Evolutionary conservation across 2,329 filamentous ascomycete species (phyloP).

Genomic region (Ceratocystis huliohia): DNA sequence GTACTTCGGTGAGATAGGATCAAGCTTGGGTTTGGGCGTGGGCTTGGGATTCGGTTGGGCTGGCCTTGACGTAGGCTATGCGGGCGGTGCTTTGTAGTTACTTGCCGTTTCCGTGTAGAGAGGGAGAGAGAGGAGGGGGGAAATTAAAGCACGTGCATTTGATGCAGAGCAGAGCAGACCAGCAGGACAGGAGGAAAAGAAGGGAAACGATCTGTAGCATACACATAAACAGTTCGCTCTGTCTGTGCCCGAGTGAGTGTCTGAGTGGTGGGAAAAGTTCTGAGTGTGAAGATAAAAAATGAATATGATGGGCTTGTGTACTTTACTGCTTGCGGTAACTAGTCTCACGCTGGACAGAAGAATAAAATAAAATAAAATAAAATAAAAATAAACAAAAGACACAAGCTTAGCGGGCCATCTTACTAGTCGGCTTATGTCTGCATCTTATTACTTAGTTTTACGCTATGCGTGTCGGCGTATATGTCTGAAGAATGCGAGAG

Average conservation of each 20-base stretch:
- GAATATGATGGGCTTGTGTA: background rate
- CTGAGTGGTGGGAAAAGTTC: background rate
- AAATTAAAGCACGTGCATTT: background rate
- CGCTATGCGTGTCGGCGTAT: too few species aligned
- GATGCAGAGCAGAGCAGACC: background rate
- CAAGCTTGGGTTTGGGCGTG: background rate
- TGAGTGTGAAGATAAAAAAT: background rate
- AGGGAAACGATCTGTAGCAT: background rate
- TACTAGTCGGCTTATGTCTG: too few species aligned
- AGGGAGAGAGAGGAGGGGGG: background rate
- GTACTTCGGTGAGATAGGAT: background rate
- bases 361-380: background rate
- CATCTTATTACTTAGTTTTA: too few species aligned
- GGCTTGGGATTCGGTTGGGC: background rate
- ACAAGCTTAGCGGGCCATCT: background rate
- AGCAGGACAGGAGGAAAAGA: background rate
- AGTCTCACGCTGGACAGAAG: background rate
- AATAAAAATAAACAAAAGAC: background rate
- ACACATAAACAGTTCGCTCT: background rate
- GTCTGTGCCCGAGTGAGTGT: background rate
- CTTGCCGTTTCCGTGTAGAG: too few species aligned
- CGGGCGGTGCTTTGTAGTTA: background rate
- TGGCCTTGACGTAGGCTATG: background rate
- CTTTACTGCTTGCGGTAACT: slow-evolving; percentile 2
- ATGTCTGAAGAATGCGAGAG: too few species aligned